A percentile compares a stretch with the other conserved stretches of the same genome.
phyloP scores from a whole-genome alignment of 192 early-diverging fungal genomes.

The Umbelopsis sp. region DNA sequence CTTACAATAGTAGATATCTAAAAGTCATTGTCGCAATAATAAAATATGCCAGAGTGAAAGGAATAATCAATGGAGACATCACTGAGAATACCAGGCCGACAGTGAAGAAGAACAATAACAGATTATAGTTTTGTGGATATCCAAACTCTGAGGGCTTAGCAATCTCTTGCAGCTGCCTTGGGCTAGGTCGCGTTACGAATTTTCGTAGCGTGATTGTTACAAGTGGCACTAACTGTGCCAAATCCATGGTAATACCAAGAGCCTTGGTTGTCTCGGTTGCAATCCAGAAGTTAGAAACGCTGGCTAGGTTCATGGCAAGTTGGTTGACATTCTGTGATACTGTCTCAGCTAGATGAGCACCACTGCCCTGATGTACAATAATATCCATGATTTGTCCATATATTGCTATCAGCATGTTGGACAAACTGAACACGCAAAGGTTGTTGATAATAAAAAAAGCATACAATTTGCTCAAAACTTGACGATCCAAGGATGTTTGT shows the following conservation, averaged over 20 bases:
- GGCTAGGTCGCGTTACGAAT: constrained; percentile 63
- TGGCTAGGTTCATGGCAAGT: constrained; percentile 40
- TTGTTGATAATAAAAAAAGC: constrained; percentile 78
- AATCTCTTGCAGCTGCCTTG: constrained; percentile 67
- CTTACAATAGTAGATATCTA: constrained; percentile 73
- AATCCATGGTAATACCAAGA: constrained; percentile 66
- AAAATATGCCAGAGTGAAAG: constrained; percentile 69
- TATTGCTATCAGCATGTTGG: constrained; percentile 36
- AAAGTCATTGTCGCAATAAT: constrained; percentile 67
- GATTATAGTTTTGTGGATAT: constrained; percentile 68
- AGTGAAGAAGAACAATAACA: constrained; percentile 72
- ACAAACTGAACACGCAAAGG: constrained; percentile 66
- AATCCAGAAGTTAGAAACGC: constrained; percentile 76
- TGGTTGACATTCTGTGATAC: constrained; percentile 27
- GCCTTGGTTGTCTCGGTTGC: constrained; percentile 71
- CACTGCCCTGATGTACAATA: not conserved
- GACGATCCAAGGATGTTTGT: constrained; percentile 67
- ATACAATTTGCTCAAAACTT: constrained; percentile 73
- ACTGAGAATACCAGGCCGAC: constrained; percentile 74
- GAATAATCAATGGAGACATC: constrained; percentile 69
- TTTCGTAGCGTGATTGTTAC: constrained; percentile 48
- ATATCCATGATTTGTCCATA: constrained; percentile 32
- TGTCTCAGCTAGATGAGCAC: constrained; percentile 3
- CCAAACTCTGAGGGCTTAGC: constrained; percentile 74
- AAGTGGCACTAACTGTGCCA: constrained; percentile 69